A percentile compares a stretch with the other conserved stretches of the same genome.
phyloP scores from a whole-genome alignment of 2,329 filamentous ascomycete genomes.

The Plenodomus lindquistii region DNA sequence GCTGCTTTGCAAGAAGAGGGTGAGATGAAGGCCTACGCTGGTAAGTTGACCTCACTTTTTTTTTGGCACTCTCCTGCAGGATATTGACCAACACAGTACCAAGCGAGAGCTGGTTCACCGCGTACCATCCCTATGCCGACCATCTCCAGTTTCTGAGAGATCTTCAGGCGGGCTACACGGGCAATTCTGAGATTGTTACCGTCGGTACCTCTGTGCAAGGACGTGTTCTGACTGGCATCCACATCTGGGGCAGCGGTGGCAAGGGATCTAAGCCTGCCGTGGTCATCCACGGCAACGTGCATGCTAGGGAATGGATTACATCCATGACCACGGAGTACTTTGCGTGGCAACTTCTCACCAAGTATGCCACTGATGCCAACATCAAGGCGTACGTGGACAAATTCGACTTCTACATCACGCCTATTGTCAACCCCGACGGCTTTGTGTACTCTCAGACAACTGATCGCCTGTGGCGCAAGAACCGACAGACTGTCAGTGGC shows the following conservation, averaged over 20 bases:
- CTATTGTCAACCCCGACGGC: conserved; percentile 29
- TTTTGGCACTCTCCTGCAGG: too few relatives aligned
- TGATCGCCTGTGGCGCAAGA: conserved; percentile 48
- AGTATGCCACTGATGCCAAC: conserved; percentile 36
- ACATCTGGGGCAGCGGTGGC: conserved; percentile 45
- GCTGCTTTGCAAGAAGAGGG: conserved; percentile 37
- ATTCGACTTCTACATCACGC: conserved; percentile 42
- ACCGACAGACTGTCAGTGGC: conserved; percentile 39
- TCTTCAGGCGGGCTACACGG: conserved; percentile 36
- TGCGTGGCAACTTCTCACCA: conserved; percentile 42
- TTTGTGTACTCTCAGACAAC: conserved; percentile 45
- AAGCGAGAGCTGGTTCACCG: conserved; percentile 41
- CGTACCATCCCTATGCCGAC: conserved; percentile 42
- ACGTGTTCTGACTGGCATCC: conserved; percentile 40
- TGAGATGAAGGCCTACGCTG: conserved; percentile 31
- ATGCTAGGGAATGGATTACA: conserved; percentile 43
- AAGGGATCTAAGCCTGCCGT: conserved; percentile 43
- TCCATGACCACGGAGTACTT: conserved; percentile 39
- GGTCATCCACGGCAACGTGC: conserved; percentile 41
- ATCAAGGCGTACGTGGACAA: conserved; percentile 42
- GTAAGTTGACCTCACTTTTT: conserved; percentile 14
- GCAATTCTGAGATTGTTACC: conserved; percentile 40
- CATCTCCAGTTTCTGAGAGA: conserved; percentile 40
- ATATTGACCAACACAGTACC: conserved; percentile 26
- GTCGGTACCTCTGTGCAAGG: conserved; percentile 39